Percentiles rank a stretch among this genome's conserved stretches.
These are phyloP conservation scores for Calocera viscosa DNA, from an alignment of 768 basidiomycete species.

Conservation along the genomic window DNA sequence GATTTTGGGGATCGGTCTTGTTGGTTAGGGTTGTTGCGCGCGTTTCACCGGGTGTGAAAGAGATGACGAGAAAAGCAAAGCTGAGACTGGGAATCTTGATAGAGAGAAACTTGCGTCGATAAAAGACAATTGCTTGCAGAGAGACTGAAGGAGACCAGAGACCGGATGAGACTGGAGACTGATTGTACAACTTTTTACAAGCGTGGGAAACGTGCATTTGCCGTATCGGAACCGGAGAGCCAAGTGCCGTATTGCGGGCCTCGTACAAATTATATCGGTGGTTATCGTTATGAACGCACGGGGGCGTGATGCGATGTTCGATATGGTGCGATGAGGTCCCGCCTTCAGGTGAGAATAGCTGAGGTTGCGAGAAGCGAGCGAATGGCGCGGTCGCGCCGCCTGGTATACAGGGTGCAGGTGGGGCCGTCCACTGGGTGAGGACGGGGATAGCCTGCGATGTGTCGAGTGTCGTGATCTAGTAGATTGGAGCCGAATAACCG, in stretches of 20 bases:
- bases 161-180: conserved; percentile 6
- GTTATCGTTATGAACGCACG: background rate
- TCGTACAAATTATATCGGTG: background rate
- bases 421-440: conserved; percentile 1
- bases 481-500: background rate
- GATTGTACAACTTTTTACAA: conserved; percentile 9
- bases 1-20: conserved; percentile 3
- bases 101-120: conserved; percentile 5
- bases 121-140: conserved; percentile 5
- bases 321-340: background rate
- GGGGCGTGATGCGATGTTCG: background rate
- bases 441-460: conserved; percentile 7
- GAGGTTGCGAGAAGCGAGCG: background rate
- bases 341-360: background rate
- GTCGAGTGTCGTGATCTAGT: background rate
- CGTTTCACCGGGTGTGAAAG: conserved; percentile 6
- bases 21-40: conserved; percentile 1
- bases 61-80: background rate
- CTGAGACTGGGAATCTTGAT: background rate
- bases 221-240: conserved; percentile 2
- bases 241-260: background rate
- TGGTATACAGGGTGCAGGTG: conserved; percentile 6
- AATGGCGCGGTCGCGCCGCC: background rate
- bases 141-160: background rate
- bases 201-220: background rate